Evolutionary conservation across 75 land plant species (phyloP), one percentile per base, ranked within the genome.

Genomic region (Cupressus sempervirens): DNA sequence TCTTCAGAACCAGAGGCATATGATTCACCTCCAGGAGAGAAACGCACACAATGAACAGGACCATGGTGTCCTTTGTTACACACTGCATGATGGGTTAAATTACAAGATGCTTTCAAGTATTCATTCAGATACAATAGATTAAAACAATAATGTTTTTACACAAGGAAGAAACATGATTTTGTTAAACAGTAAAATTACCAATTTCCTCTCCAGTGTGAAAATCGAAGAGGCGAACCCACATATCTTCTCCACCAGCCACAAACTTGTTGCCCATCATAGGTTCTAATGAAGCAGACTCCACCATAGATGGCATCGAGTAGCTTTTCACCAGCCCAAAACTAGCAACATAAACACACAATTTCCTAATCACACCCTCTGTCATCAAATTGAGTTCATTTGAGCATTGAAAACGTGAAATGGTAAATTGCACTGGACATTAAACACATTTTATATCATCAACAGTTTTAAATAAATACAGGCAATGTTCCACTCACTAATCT

Each of bases 21-120:
- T 13, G 98, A 96, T 86, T 96, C 98, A 72, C 98, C 97, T 50
- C 96, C 97, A 6, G 98, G 97, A 12, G 98, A 89, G 80, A 96
- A 96, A 3, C 98, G 91, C 62, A 96, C 97, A 86, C 97, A 96
- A 81, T 95, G 98, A 18, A 96, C 98, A 32, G 98, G 98, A 41
- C 98, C 97, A 88, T 96, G 97, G 73, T 96, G 98, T 53, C 98
- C 98, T 89, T 96, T 96, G 89, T 95, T 95, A 87, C 98, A 96
- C 67, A 90, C 97, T 96, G 90, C 87, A 88, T 56, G 40, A 79
- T n/a, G 10, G 46, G 34, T 65, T 83, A 65, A 83, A 14, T 8
- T 35, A 86, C 36, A 72, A 72, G 36, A 32, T 72, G 32, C 4
- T 72, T 62, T 8, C 67, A 72, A 70, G 32, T 72, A 72, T 72